Percentiles rank a stretch among this genome's conserved stretches.
Evolutionary conservation across 2,329 filamentous ascomycete species (phyloP).

Genomic region (Monosporascus ibericus): DNA sequence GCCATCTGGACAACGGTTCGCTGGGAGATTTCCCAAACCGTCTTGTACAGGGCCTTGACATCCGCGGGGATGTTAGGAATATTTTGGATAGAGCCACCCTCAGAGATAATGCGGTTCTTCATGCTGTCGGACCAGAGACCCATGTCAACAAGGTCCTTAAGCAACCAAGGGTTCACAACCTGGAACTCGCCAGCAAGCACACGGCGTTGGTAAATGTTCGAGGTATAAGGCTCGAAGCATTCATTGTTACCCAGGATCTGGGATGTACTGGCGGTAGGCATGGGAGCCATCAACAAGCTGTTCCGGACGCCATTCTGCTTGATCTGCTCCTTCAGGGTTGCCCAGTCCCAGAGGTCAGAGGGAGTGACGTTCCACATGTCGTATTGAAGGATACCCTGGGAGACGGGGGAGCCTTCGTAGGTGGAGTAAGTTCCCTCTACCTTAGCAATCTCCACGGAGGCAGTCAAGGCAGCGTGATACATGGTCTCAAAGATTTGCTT

Average conservation of each 20-base stretch:
- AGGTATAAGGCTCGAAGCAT: conserved; percentile 99
- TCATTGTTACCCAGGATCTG: conserved; percentile 99
- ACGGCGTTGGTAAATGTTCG: conserved; percentile 98
- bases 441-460: conserved; percentile 81
- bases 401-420: conserved; percentile 89
- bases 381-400: conserved; percentile 92
- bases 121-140: conserved; percentile 98
- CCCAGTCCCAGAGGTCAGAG: conserved; percentile 95
- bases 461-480: conserved; percentile 90
- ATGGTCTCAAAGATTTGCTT: conserved; percentile 99
- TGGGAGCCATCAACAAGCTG: conserved; percentile 89
- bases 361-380: conserved; percentile 98
- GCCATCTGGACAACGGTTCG: conserved; percentile 95
- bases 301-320: conserved; percentile 92
- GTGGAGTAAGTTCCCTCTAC: conserved; percentile 78
- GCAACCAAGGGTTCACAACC: conserved; percentile 97
- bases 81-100: conserved; percentile 92
- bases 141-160: conserved; percentile 97
- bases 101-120: conserved; percentile 99
- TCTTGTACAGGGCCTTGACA: conserved; percentile 97
- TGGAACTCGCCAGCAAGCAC: conserved; percentile 98
- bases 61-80: conserved; percentile 95
- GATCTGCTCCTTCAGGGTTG: conserved; percentile 79
- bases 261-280: conserved; percentile 95
- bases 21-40: conserved; percentile 98